Evolutionary conservation across 495 filamentous ascomycete genomes (phyloP).

Genomic region (Hypoxylon lienhwacheense): DNA sequence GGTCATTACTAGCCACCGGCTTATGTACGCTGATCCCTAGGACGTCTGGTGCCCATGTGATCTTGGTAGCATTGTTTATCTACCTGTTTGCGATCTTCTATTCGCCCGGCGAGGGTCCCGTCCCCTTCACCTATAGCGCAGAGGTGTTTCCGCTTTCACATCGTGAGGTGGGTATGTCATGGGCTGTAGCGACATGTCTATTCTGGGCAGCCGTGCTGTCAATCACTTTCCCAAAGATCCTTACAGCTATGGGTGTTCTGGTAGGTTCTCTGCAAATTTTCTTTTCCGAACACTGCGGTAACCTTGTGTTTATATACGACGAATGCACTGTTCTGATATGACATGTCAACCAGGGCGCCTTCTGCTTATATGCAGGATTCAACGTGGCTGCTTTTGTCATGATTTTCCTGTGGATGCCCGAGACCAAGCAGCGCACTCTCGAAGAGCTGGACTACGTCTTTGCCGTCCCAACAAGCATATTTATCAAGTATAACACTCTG

Average conservation of each 20-base stretch:
- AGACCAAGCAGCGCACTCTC: slow-evolving; percentile 77
- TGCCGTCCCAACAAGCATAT: slow-evolving; percentile 52
- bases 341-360: slow-evolving; percentile 40
- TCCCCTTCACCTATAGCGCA: slow-evolving; percentile 74
- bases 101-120: slow-evolving; percentile 70
- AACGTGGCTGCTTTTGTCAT: slow-evolving; percentile 69
- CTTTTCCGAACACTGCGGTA: not conserved
- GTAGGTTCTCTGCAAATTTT: slow-evolving; percentile 35
- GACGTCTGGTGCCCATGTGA: slow-evolving; percentile 49
- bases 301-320: not conserved
- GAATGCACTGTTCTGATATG: slow-evolving; percentile 2
- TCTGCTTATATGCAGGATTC: slow-evolving; percentile 66
- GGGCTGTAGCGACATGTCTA: slow-evolving; percentile 71
- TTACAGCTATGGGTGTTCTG: slow-evolving; percentile 53
- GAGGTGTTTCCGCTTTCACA: slow-evolving; percentile 80
- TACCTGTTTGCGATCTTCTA: slow-evolving; percentile 70
- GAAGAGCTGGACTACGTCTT: slow-evolving; percentile 66
- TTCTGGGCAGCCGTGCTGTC: slow-evolving; percentile 74
- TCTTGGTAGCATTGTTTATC: slow-evolving; percentile 63
- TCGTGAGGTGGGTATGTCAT: slow-evolving; percentile 74
- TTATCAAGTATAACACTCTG: slow-evolving; percentile 53
- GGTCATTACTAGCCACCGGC: slow-evolving; percentile 60
- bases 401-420: slow-evolving; percentile 75
- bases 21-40: slow-evolving; percentile 60
- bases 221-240: slow-evolving; percentile 70